These are phyloP conservation scores for Apiospora aurea DNA, from an alignment of 2,329 filamentous ascomycete species.

Conservation along the genomic window DNA sequence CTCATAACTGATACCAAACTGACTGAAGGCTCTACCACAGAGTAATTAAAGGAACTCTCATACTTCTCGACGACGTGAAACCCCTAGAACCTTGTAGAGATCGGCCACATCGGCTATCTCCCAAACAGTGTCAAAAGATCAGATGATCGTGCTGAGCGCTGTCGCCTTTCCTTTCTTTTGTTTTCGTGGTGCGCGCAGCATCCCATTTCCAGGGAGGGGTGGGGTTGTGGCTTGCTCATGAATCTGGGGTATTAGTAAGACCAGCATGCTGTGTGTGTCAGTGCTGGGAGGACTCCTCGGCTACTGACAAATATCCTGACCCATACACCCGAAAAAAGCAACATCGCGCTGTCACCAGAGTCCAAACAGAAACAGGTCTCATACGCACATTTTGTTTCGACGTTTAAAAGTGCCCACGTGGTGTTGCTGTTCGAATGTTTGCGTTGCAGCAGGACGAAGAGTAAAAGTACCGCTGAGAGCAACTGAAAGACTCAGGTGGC, in stretches of 20 bases:
- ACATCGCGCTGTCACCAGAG: background rate
- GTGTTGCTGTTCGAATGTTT: background rate
- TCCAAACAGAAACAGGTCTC: constrained; percentile 3
- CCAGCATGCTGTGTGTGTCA: background rate
- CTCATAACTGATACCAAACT: background rate
- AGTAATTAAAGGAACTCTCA: background rate
- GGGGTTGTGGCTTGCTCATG: constrained; percentile 10
- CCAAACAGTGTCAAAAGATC: constrained; percentile 20
- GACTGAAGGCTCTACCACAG: background rate
- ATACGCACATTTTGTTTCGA: background rate
- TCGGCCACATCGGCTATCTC: constrained; percentile 16
- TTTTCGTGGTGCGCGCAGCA: background rate
- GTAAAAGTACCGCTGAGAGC: background rate
- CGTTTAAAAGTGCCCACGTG: background rate
- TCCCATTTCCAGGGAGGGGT: background rate
- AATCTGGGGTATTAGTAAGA: constrained; percentile 20
- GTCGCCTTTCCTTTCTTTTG: background rate
- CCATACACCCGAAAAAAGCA: background rate
- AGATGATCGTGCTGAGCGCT: background rate
- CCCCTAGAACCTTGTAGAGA: background rate
- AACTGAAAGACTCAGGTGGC: background rate
- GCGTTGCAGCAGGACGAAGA: background rate
- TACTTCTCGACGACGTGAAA: background rate
- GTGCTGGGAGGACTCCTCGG: background rate
- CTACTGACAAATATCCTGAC: background rate